Conservation (phyloP, 768 basidiomycete genomes). For the Leccinum boreale region DNA sequence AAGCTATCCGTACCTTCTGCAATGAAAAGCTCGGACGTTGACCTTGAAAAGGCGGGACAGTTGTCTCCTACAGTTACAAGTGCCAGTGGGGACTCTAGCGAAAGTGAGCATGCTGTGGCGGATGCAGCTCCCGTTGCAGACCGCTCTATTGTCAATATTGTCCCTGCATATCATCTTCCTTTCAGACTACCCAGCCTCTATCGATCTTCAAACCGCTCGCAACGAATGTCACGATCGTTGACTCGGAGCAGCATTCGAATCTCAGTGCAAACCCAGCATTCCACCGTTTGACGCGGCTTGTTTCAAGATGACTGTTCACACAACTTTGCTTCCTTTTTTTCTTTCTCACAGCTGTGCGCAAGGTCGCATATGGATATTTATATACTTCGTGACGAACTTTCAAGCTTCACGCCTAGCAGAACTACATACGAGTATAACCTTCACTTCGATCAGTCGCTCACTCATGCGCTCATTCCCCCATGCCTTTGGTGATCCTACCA, state of each 20-base stretch:
- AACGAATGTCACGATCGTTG: slow-evolving; percentile 3
- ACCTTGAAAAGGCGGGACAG: slow-evolving; percentile 13
- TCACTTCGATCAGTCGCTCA: slow-evolving; percentile 1
- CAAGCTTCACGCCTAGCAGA: neutral
- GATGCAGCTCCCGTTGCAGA: neutral
- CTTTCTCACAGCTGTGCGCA: slow-evolving; percentile 2
- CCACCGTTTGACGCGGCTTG: slow-evolving; percentile 2
- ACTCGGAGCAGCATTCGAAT: slow-evolving; percentile 6
- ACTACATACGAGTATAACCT: neutral
- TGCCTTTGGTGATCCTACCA: slow-evolving; percentile 6
- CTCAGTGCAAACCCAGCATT: slow-evolving; percentile 13
- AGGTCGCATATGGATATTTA: slow-evolving; percentile 11
- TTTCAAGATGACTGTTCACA: neutral
- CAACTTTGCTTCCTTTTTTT: neutral
- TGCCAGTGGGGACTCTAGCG: neutral
- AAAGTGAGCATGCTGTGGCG: neutral
- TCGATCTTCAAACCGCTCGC: neutral
- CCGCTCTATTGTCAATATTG: neutral
- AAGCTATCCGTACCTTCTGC: neutral
- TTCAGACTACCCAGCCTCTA: slow-evolving; percentile 12
- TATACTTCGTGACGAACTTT: slow-evolving; percentile 13
- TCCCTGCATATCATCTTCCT: slow-evolving; percentile 17
- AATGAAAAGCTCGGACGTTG: slow-evolving; percentile 4
- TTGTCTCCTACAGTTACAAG: slow-evolving; percentile 2
- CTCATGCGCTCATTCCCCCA: neutral